Evolutionary conservation across 23 red algal species (phyloP), one percentile per base, ranked within the genome.

Genomic region (Agarophyton chilense): DNA sequence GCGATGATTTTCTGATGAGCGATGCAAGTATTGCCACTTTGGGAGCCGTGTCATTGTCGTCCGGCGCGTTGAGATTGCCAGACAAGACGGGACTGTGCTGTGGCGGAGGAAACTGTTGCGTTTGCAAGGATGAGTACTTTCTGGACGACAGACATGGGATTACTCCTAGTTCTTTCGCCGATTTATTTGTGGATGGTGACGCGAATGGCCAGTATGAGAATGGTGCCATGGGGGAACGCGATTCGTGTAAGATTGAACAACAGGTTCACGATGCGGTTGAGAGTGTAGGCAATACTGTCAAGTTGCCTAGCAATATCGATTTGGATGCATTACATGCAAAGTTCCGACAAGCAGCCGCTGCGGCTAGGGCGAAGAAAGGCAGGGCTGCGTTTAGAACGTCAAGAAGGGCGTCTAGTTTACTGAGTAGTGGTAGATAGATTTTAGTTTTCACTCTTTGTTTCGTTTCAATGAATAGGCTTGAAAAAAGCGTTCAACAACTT

Each of bases 251-350:
- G 40, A 46, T 47, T 4, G 68, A 74, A 39, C 39, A 16, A 11
- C 38, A 74, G 39, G 41, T 74, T 16, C 68, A 39, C 39, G 68
- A 74, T 2, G 79, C 79, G 35, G 61, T 83, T n/a, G 79, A 83
- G 38, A 83, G 79, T 26, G 56, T 83, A 17, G 79, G 79, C 41
- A 56, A 83, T 43, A 66, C 79, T 4, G 24, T 83, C 52, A 83
- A 66, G 56, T 35, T 83, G 56, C 79, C 79, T 12, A 65, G 61
- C 17, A 45, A 46, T 8, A 35, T 47, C 31, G 79, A 65, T 18
- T 17, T 63, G 34, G 61, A 58, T 0, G 79, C 55, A 31, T 24
- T 83, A 56, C 68, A 74, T 21, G 68, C 68, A 0, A 43, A 29
- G 68, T 74, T 43, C n/a, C 38, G 43, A 0, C 68, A 74, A 39